These are phyloP conservation scores for Knufia fluminis DNA, from an alignment of 2,329 filamentous ascomycete genomes.

Conservation along the genomic window DNA sequence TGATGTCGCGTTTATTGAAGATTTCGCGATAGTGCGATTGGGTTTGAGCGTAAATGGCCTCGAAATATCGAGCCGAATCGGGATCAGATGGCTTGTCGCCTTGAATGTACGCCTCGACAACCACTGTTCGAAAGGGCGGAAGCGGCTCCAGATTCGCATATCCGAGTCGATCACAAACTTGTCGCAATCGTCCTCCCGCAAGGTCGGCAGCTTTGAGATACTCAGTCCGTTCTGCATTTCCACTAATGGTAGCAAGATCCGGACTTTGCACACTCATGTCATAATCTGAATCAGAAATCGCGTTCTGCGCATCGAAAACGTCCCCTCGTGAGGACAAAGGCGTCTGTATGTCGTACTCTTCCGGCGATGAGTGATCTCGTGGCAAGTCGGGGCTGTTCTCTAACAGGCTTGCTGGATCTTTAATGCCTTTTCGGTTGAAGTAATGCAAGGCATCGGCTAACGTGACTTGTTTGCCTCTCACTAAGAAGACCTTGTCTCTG, in stretches of 20 bases:
- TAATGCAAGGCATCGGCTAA: constrained; percentile 23
- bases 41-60: constrained; percentile 18
- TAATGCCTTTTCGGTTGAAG: constrained; percentile 24
- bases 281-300: constrained; percentile 13
- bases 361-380: constrained; percentile 19
- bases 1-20: constrained; percentile 18
- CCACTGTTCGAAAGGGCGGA: constrained; percentile 19
- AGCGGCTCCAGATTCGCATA: constrained; percentile 18
- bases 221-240: constrained; percentile 10
- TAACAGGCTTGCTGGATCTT: constrained; percentile 21
- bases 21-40: constrained; percentile 20
- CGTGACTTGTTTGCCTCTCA: constrained; percentile 21
- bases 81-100: constrained; percentile 11
- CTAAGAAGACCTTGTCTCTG: constrained; percentile 23
- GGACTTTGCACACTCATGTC: constrained; percentile 14
- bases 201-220: constrained; percentile 13
- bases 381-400: constrained; percentile 10
- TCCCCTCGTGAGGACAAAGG: constrained; percentile 19
- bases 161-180: constrained; percentile 15
- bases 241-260: constrained; percentile 10
- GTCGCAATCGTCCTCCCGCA: constrained; percentile 14
- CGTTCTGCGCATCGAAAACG: constrained; percentile 11
- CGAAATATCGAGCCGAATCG: constrained; percentile 18
- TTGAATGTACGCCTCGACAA: constrained; percentile 18
- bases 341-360: constrained; percentile 19